Conservation (phyloP, 768 basidiomycete genomes). For the Tricholoma sp. region DNA sequence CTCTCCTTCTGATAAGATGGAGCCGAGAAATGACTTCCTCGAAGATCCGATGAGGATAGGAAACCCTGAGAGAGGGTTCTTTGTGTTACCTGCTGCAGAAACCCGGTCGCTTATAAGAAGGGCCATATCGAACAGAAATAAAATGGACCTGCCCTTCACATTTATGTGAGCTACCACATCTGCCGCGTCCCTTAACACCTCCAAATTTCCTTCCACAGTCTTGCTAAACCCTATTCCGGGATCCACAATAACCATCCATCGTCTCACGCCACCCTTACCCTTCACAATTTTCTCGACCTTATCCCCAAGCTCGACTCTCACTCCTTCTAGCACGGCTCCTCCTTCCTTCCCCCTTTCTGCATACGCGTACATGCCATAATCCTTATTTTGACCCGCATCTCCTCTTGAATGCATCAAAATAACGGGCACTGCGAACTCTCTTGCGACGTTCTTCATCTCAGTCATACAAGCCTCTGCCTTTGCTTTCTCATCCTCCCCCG, state of each 20-base stretch:
- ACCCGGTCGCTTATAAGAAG: not conserved
- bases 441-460: conserved; percentile 63
- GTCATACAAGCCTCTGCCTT: conserved; percentile 35
- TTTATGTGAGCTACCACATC: conserved; percentile 38
- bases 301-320: conserved; percentile 64
- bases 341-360: conserved; percentile 26
- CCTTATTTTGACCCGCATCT: conserved; percentile 71
- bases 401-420: conserved; percentile 94
- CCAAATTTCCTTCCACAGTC: conserved; percentile 65
- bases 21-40: conserved; percentile 79
- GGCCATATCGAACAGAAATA: not conserved
- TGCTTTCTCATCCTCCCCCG: conserved; percentile 24
- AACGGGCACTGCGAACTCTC: conserved; percentile 67
- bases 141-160: conserved; percentile 25
- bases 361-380: conserved; percentile 45
- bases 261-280: conserved; percentile 65
- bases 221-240: conserved; percentile 97
- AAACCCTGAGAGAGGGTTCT: conserved; percentile 53
- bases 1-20: conserved; percentile 47
- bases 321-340: conserved; percentile 56
- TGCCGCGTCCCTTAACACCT: conserved; percentile 50
- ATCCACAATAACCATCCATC: conserved; percentile 89
- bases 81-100: conserved; percentile 12
- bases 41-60: conserved; percentile 74
- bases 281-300: conserved; percentile 62